A percentile compares a stretch with the other conserved stretches of the same genome.
Conservation (phyloP, 2,329 filamentous ascomycete genomes). For the Peltaster fructicola region DNA sequence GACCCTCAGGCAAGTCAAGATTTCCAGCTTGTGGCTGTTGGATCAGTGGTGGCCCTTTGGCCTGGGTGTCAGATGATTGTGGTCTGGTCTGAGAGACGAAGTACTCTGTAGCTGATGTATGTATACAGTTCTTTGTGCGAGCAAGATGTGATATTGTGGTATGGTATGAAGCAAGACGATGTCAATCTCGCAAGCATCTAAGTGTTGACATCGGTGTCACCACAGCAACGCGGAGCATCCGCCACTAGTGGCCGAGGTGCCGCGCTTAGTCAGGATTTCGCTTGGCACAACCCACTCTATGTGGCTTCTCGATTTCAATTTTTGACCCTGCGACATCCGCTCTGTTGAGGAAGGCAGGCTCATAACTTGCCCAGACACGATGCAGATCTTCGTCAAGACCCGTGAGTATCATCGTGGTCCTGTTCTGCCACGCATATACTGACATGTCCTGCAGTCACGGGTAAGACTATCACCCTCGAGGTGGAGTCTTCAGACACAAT, state of each 20-base stretch:
- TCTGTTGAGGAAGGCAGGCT: slow-evolving; percentile 6
- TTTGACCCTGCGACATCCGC: not conserved
- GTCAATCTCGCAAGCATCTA: too few relatives aligned
- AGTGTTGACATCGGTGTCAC: too few relatives aligned
- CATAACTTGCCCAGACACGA: slow-evolving; percentile 14
- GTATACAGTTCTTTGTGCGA: slow-evolving; percentile 3
- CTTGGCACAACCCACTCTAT: too few relatives aligned
- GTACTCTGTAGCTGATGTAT: slow-evolving; percentile 4
- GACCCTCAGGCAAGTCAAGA: too few relatives aligned
- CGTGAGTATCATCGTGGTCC: slow-evolving; percentile 37
- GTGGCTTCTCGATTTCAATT: too few relatives aligned
- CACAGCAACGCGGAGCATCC: too few relatives aligned
- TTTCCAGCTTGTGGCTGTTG: slow-evolving; percentile 1
- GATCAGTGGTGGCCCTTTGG: too few relatives aligned
- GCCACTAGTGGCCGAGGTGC: too few relatives aligned
- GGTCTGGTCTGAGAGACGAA: slow-evolving; percentile 3
- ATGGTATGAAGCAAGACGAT: too few relatives aligned
- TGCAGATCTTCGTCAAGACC: slow-evolving; percentile 99
- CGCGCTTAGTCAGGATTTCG: too few relatives aligned
- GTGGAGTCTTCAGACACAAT: slow-evolving; percentile 99
- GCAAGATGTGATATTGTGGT: too few relatives aligned
- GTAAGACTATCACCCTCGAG: slow-evolving; percentile 99
- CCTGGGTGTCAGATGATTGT: too few relatives aligned
- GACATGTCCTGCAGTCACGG: slow-evolving; percentile 45
- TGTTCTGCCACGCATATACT: slow-evolving; percentile 1